These are phyloP conservation scores for Parastagonospora avenae DNA, from an alignment of 2,329 filamentous ascomycete genomes.

Conservation along the genomic window DNA sequence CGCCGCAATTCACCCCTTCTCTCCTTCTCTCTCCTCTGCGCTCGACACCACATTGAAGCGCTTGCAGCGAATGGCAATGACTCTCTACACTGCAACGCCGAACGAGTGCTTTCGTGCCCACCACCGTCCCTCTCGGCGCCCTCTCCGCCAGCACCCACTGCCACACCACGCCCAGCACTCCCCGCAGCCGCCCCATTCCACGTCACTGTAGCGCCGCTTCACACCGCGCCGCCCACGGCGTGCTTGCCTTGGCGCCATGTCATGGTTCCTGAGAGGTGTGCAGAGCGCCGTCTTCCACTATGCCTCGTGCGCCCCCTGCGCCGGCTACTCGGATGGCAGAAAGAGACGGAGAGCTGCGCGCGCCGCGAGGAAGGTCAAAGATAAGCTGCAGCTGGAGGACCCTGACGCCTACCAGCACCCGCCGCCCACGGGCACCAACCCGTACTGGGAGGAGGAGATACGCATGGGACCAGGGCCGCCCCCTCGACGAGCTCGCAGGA, in stretches of 20 bases:
- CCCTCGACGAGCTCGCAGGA: slow-evolving; percentile 61
- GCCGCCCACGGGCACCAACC: slow-evolving; percentile 82
- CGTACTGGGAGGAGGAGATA: slow-evolving; percentile 88
- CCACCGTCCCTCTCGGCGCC: slow-evolving; percentile 7
- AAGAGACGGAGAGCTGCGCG: slow-evolving; percentile 74
- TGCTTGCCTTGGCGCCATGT: slow-evolving; percentile 30
- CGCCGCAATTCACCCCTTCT: slow-evolving; percentile 9
- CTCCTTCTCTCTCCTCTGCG: slow-evolving; percentile 7
- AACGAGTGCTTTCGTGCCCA: slow-evolving; percentile 25
- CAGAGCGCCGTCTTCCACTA: slow-evolving; percentile 82
- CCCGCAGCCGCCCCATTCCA: neutral
- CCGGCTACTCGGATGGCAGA: slow-evolving; percentile 70
- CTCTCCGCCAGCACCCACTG: slow-evolving; percentile 1
- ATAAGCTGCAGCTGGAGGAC: slow-evolving; percentile 68
- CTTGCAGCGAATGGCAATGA: slow-evolving; percentile 27
- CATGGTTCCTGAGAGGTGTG: slow-evolving; percentile 55
- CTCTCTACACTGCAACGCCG: slow-evolving; percentile 25
- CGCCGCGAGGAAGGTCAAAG: slow-evolving; percentile 69
- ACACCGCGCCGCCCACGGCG: neutral
- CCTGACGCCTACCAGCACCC: slow-evolving; percentile 79
- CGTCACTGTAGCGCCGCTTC: neutral
- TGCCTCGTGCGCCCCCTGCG: slow-evolving; percentile 78
- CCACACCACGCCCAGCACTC: slow-evolving; percentile 1
- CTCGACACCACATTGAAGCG: too few relatives aligned
- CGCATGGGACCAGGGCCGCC: slow-evolving; percentile 76